Percentiles rank a stretch among this genome's conserved stretches.
Conservation (phyloP, 2,329 filamentous ascomycete species). For the Pyrenochaeta sp. region DNA sequence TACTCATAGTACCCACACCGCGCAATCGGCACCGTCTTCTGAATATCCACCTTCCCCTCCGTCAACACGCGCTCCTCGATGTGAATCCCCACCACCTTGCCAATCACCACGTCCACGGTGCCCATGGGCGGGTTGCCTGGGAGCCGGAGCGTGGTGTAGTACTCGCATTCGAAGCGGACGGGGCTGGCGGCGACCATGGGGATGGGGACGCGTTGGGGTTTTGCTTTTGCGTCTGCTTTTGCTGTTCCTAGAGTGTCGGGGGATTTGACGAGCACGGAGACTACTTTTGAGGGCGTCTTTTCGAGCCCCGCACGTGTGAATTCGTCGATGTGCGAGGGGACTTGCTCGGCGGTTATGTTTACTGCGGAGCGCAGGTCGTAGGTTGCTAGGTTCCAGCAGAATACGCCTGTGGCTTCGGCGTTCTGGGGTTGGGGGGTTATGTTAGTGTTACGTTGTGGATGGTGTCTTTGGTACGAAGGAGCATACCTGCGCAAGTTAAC, state of each 20-base stretch:
- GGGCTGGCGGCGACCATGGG: conserved; percentile 64
- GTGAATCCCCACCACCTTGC: conserved; percentile 64
- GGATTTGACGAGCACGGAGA: too few species aligned
- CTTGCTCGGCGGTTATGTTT: conserved; percentile 62
- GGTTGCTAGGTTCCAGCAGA: conserved; percentile 68
- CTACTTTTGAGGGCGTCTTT: too few species aligned
- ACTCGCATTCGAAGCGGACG: conserved; percentile 66
- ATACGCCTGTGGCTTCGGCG: conserved; percentile 62
- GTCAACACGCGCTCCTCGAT: conserved; percentile 64
- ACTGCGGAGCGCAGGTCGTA: conserved; percentile 63
- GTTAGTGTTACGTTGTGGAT: too few species aligned
- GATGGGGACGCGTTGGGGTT: too few species aligned
- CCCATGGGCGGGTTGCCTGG: conserved; percentile 66
- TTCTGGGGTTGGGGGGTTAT: too few species aligned
- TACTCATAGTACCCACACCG: conserved; percentile 68
- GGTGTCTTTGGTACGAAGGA: too few species aligned
- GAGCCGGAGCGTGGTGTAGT: conserved; percentile 61
- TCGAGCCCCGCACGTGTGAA: conserved; percentile 59
- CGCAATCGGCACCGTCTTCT: conserved; percentile 66
- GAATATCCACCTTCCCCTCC: conserved; percentile 62
- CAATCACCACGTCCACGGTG: conserved; percentile 65
- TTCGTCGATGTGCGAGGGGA: conserved; percentile 61
- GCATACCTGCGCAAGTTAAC: too few species aligned
- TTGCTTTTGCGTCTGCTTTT: too few species aligned
- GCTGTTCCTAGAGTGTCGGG: too few species aligned